phyloP scores from a whole-genome alignment of 2,329 filamentous ascomycete genomes.

The Xylariaceae sp. region DNA sequence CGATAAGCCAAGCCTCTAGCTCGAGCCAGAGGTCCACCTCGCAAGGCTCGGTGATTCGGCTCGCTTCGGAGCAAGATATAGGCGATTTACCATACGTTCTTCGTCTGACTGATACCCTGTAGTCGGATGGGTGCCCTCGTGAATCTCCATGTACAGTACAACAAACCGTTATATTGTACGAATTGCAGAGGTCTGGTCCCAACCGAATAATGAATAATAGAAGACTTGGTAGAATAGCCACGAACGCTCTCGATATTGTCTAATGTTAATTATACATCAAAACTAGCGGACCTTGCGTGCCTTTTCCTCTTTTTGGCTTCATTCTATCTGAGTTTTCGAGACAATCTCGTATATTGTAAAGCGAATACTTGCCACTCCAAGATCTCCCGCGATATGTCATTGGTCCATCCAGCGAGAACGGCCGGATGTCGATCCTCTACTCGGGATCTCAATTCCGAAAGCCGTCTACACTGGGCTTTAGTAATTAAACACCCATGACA shows the following conservation, averaged over 20 bases:
- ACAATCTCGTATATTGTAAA: too few relatives aligned
- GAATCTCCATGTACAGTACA: not conserved
- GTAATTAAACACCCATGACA: too few relatives aligned
- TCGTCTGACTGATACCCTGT: slow-evolving; percentile 21
- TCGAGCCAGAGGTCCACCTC: slow-evolving; percentile 11
- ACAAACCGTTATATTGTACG: not conserved
- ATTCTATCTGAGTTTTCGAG: too few relatives aligned
- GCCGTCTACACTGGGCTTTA: too few relatives aligned
- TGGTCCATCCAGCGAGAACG: too few relatives aligned
- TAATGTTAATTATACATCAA: not conserved
- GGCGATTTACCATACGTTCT: slow-evolving; percentile 32
- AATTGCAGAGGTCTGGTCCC: not conserved
- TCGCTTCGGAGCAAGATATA: slow-evolving; percentile 34
- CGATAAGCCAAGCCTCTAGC: slow-evolving; percentile 22
- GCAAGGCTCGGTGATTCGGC: slow-evolving; percentile 39
- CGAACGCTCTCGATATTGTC: not conserved
- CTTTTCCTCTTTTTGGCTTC: too few relatives aligned
- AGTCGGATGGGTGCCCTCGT: not conserved
- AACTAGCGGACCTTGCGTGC: too few relatives aligned
- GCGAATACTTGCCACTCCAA: too few relatives aligned
- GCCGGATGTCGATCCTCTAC: too few relatives aligned
- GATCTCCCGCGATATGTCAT: too few relatives aligned
- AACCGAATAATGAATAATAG: not conserved
- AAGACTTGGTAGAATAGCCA: not conserved
- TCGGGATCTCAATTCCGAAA: too few relatives aligned